These are phyloP conservation scores for Cornus kousa DNA, from an alignment of 148 eudicot genomes.

Conservation along the genomic window DNA sequence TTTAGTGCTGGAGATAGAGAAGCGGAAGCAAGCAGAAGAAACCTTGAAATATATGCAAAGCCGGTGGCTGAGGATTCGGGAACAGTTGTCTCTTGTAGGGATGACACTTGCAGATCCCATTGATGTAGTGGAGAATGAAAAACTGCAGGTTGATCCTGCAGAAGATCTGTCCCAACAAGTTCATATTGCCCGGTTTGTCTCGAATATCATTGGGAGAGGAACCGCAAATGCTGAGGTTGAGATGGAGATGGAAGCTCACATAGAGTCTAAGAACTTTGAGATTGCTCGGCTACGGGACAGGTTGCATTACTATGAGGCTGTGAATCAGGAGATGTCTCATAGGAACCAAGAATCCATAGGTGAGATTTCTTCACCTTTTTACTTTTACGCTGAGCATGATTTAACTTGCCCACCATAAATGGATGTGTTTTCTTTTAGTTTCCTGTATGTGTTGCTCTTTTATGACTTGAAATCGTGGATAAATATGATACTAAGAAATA, in stretches of 20 bases:
- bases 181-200: slow-evolving; percentile 61
- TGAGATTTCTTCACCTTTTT: slow-evolving; percentile 29
- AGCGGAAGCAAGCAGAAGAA: slow-evolving; percentile 88
- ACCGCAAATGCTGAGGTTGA: slow-evolving; percentile 79
- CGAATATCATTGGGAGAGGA: slow-evolving; percentile 77
- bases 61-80: slow-evolving; percentile 62
- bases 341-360: slow-evolving; percentile 97
- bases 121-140: slow-evolving; percentile 35
- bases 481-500: not conserved
- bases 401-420: not conserved
- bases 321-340: slow-evolving; percentile 96
- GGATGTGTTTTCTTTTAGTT: not conserved
- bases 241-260: slow-evolving; percentile 73
- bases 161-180: slow-evolving; percentile 73
- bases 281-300: slow-evolving; percentile 83
- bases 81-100: slow-evolving; percentile 62
- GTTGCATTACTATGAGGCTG: slow-evolving; percentile 81
- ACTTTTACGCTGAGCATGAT: not conserved
- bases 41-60: slow-evolving; percentile 46
- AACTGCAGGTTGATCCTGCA: slow-evolving; percentile 31
- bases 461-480: not conserved
- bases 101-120: slow-evolving; percentile 52
- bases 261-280: slow-evolving; percentile 85
- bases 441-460: not conserved
- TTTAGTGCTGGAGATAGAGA: slow-evolving; percentile 84